phyloP scores from a whole-genome alignment of 495 filamentous ascomycete genomes.

The Xylaria palmicola region DNA sequence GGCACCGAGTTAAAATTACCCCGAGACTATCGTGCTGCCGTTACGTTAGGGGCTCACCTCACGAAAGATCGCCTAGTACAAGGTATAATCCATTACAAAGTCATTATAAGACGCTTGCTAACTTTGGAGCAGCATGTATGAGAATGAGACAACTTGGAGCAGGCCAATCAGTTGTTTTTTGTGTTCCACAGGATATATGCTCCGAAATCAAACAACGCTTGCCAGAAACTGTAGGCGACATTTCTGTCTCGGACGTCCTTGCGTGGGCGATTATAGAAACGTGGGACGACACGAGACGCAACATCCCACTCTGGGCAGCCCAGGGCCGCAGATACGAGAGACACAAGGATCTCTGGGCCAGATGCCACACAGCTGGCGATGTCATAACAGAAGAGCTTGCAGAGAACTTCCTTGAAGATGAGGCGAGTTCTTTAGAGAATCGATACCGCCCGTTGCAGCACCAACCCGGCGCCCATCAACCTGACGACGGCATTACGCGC shows the following conservation, averaged over 20 bases:
- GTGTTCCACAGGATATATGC: conserved; percentile 52
- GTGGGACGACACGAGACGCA: conserved; percentile 44
- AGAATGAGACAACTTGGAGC: conserved; percentile 60
- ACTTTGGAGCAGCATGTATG: conserved; percentile 57
- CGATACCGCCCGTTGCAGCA: conserved; percentile 17
- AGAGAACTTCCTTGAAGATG: conserved; percentile 43
- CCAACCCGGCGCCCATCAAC: neutral
- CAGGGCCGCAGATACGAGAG: conserved; percentile 54
- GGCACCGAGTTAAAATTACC: conserved; percentile 73
- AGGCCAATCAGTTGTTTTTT: conserved; percentile 63
- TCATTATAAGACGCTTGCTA: neutral
- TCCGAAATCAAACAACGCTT: conserved; percentile 33
- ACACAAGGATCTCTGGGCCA: conserved; percentile 32
- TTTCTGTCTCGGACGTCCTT: conserved; percentile 54
- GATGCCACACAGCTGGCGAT: neutral
- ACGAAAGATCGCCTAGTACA: conserved; percentile 74
- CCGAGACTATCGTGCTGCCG: conserved; percentile 55
- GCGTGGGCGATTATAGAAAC: conserved; percentile 60
- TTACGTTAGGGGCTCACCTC: conserved; percentile 64
- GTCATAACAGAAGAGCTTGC: conserved; percentile 33
- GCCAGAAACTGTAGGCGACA: neutral
- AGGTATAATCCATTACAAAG: conserved; percentile 48
- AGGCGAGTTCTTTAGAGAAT: conserved; percentile 22
- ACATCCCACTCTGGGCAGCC: conserved; percentile 57
- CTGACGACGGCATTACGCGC: conserved; percentile 30